phyloP scores from a whole-genome alignment of 495 filamentous ascomycete species.

The Penicillium chermesinum region DNA sequence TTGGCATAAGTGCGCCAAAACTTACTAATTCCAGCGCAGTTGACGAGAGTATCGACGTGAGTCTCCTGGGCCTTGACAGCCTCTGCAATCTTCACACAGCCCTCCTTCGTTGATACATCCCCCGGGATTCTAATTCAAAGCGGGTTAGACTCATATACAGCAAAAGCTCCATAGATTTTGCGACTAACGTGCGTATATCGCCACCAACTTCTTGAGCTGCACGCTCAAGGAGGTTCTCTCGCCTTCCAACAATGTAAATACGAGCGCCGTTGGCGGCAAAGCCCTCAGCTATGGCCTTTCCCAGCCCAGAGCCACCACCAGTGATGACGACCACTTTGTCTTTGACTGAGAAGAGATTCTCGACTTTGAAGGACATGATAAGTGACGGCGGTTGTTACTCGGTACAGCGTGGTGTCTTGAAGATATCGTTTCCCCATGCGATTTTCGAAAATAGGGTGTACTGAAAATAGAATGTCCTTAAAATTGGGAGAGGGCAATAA shows the following conservation, averaged over 20 bases:
- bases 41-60: constrained; percentile 17
- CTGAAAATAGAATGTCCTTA: too few relatives aligned
- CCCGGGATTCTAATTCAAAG: constrained; percentile 8
- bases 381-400: too few relatives aligned
- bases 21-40: constrained; percentile 10
- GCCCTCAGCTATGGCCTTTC: constrained; percentile 11
- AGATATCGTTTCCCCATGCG: too few relatives aligned
- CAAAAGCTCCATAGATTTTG: too few relatives aligned
- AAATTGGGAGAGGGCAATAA: too few relatives aligned
- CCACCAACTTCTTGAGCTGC: constrained; percentile 23
- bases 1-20: constrained; percentile 7
- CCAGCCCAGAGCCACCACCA: constrained; percentile 27
- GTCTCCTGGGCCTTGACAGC: constrained; percentile 5
- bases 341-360: constrained; percentile 46
- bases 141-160: too few relatives aligned
- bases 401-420: too few relatives aligned
- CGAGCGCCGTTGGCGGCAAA: constrained; percentile 49
- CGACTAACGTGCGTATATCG: constrained; percentile 1
- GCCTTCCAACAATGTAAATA: constrained; percentile 47
- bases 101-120: constrained; percentile 11
- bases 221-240: constrained; percentile 41
- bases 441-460: too few relatives aligned
- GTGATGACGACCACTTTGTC: constrained; percentile 52
- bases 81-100: constrained; percentile 11
- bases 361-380: constrained; percentile 8